Evolutionary conservation across 306 rosid genomes (phyloP).

Genomic region (Cicer arietinum): DNA sequence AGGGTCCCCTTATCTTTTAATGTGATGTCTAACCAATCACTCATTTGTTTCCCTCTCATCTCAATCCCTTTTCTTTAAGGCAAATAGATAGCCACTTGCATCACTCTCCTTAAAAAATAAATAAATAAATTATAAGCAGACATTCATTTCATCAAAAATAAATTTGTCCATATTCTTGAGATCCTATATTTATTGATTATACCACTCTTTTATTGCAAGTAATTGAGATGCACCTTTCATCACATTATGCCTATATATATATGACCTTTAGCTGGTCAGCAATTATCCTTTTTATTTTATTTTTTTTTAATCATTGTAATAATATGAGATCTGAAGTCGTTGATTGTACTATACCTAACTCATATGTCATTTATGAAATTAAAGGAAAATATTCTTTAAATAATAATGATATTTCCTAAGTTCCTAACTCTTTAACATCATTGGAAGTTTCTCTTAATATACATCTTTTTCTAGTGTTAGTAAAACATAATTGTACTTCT

Average conservation of each 20-base stretch:
- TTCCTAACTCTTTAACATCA: conserved; percentile 10
- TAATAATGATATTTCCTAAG: conserved; percentile 27
- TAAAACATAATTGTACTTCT: conserved; percentile 17
- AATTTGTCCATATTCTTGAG: conserved; percentile 12
- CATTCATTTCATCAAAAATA: conserved; percentile 4
- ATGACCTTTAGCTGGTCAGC: neutral
- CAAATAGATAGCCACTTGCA: conserved; percentile 4
- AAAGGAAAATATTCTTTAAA: neutral
- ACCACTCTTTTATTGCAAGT: conserved; percentile 3
- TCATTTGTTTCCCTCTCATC: conserved; percentile 5
- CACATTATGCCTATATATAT: neutral
- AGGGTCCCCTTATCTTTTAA: conserved; percentile 42
- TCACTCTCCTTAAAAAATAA: neutral
- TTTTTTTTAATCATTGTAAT: conserved; percentile 20
- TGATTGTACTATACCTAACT: conserved; percentile 39
- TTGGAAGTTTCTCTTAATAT: conserved; percentile 7
- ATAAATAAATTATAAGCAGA: neutral
- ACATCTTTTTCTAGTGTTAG: neutral
- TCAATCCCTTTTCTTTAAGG: conserved; percentile 16
- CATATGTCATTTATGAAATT: conserved; percentile 10
- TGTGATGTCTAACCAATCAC: conserved; percentile 50
- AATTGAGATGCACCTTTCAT: conserved; percentile 15
- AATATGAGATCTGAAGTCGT: conserved; percentile 33
- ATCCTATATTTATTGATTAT: conserved; percentile 24
- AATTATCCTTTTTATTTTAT: neutral